A percentile compares a stretch with the other conserved stretches of the same genome.
Conservation (phyloP, 257 asterid genomes). For the Parsonsia alboflavescens region DNA sequence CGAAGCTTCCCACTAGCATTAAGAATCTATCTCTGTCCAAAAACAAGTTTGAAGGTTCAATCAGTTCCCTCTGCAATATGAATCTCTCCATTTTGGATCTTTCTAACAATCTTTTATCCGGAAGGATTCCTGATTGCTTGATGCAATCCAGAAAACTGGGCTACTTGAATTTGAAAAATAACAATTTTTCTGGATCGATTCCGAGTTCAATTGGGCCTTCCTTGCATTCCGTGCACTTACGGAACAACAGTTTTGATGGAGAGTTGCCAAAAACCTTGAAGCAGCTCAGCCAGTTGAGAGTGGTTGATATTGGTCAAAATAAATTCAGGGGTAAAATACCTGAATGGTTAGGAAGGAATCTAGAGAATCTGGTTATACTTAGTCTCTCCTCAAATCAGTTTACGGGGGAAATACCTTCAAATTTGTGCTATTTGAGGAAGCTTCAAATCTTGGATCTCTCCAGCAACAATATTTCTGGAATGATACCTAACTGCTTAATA, state of each 20-base stretch:
- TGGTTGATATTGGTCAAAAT: conserved; percentile 18
- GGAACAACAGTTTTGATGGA: conserved; percentile 16
- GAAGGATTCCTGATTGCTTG: conserved; percentile 27
- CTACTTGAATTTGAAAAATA: conserved; percentile 20
- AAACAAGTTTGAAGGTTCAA: conserved; percentile 25
- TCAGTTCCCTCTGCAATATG: conserved; percentile 17
- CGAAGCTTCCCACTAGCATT: too few relatives aligned
- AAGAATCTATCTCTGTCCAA: too few relatives aligned
- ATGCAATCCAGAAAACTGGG: neutral
- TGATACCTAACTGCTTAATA: conserved; percentile 21
- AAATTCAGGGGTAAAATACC: neutral
- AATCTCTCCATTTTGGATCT: neutral
- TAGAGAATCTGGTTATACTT: neutral
- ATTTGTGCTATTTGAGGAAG: conserved; percentile 3
- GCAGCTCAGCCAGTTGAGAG: neutral
- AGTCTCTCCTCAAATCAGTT: conserved; percentile 20
- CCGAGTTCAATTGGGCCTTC: conserved; percentile 17
- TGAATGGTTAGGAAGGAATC: conserved; percentile 9
- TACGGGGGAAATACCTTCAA: conserved; percentile 20
- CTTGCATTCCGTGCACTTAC: conserved; percentile 2
- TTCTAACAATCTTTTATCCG: conserved; percentile 16
- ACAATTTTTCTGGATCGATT: conserved; percentile 21
- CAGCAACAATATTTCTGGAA: conserved; percentile 10
- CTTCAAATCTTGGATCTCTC: conserved; percentile 32
- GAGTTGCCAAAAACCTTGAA: conserved; percentile 14